Conservation (phyloP, 2,329 filamentous ascomycete species). For the Apiospora arundinis region DNA sequence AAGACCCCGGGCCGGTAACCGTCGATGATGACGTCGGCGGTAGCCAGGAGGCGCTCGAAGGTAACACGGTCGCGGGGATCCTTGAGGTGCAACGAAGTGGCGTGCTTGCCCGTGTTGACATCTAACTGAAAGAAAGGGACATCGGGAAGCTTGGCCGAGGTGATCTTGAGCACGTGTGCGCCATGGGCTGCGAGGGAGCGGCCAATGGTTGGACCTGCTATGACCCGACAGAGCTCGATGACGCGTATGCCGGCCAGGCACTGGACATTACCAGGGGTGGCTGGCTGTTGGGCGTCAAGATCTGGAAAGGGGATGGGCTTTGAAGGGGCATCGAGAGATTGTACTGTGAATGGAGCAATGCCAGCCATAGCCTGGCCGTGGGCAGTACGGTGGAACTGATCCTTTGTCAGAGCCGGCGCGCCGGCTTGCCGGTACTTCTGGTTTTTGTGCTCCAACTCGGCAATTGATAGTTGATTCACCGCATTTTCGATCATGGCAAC, state of each 20-base stretch:
- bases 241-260: conserved; percentile 70
- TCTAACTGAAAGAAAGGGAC: conserved; percentile 77
- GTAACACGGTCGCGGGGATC: conserved; percentile 54
- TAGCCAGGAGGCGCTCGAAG: conserved; percentile 65
- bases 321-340: conserved; percentile 56
- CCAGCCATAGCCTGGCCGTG: conserved; percentile 53
- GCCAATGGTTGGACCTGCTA: conserved; percentile 76
- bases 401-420: conserved; percentile 62
- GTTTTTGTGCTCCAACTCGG: conserved; percentile 66
- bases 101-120: conserved; percentile 74
- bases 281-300: conserved; percentile 32
- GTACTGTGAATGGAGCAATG: conserved; percentile 56
- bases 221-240: conserved; percentile 76
- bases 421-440: conserved; percentile 63
- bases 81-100: conserved; percentile 68
- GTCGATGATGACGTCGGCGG: conserved; percentile 71
- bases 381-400: conserved; percentile 63
- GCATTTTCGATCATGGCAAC: conserved; percentile 65
- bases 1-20: conserved; percentile 73
- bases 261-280: conserved; percentile 39
- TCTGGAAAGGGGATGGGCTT: conserved; percentile 50
- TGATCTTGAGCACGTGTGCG: conserved; percentile 76
- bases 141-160: conserved; percentile 70
- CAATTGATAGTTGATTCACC: conserved; percentile 59
- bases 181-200: conserved; percentile 78